Evolutionary conservation across 73 alveolate genomes (phyloP), one percentile per base, ranked within the genome.

Genomic region (Paramecium sexaurelia): DNA sequence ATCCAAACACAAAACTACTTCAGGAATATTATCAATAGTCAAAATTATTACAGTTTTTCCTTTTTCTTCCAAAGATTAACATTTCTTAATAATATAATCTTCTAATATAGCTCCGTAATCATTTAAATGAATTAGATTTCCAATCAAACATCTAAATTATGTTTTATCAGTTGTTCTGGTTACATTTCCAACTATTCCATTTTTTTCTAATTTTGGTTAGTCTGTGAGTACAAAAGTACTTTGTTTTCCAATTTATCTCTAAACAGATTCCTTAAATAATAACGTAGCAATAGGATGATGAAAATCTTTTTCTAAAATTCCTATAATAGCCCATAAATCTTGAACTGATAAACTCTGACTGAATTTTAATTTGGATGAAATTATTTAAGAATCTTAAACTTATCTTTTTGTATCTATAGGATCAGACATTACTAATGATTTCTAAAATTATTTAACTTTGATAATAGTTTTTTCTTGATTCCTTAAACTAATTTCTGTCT

Each of bases 241-340:
- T 24, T 78, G 41, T 78, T 47, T 78, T 41, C 90, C 90, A 24
- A 41, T 41, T 43, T 78, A 40, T 78, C 73, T 37, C 24, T 75
- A 39, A 22, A 88, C 75, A 11, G 94, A 88, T 68, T 88, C 94
- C 27, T 88, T 41, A 33, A 68, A 88, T 29, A 88, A 82, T 56
- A 88, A 84, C 1, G 51, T 82, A 22, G 94, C 94, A 10, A 88
- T 32, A 37, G 91, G 94, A 47, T 88, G 94, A 55, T 88, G 35
- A 17, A 88, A 68, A 6, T 88, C 94, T 40, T 88, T 88, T 88
- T 88, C 94, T 22, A 88, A 20, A 17, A 88, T 33, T 41, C 87
- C 91, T 5, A 88, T 43, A 32, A 88, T 88, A 32, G 85, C 51
- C 94, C 94, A 88, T 67, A 88, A 68, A 88, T 75, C 86, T 41